Conservation (phyloP, 2,329 filamentous ascomycete species). For the Hirsutella thompsonii region DNA sequence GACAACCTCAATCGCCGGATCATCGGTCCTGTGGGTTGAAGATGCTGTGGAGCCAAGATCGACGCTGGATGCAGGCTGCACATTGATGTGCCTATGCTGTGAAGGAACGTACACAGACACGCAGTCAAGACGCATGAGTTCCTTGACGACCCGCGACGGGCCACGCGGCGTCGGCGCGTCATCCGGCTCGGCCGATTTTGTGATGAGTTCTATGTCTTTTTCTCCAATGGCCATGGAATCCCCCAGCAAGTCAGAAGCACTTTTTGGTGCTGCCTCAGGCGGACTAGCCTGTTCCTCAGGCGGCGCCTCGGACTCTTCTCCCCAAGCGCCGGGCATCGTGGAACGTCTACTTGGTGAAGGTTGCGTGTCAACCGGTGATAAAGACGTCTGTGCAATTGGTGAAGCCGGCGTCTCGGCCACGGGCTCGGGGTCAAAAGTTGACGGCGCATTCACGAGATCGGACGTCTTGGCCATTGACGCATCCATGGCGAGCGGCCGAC, state of each 20-base stretch:
- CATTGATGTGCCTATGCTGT: conserved; percentile 29
- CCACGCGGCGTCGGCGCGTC: conserved; percentile 37
- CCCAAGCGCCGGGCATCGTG: conserved; percentile 41
- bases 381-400: no score
- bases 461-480: no score
- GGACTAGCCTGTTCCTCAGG: neutral
- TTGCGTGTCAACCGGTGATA: neutral
- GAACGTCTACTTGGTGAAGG: neutral
- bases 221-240: no score
- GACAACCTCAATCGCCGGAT: conserved; percentile 31
- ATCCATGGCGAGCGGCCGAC: no score
- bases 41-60: no score
- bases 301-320: conserved; percentile 16
- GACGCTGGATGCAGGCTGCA: conserved; percentile 13
- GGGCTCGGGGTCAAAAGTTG: neutral
- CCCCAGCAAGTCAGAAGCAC: no score
- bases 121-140: conserved; percentile 34
- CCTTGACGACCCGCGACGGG: conserved; percentile 40
- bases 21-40: conserved; percentile 36
- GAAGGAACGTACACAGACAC: conserved; percentile 44
- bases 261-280: neutral
- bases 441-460: neutral
- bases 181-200: conserved; percentile 14
- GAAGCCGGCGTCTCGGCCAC: neutral
- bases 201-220: neutral